Conservation (phyloP, 441 rosid species). For the Melastoma candidum region DNA sequence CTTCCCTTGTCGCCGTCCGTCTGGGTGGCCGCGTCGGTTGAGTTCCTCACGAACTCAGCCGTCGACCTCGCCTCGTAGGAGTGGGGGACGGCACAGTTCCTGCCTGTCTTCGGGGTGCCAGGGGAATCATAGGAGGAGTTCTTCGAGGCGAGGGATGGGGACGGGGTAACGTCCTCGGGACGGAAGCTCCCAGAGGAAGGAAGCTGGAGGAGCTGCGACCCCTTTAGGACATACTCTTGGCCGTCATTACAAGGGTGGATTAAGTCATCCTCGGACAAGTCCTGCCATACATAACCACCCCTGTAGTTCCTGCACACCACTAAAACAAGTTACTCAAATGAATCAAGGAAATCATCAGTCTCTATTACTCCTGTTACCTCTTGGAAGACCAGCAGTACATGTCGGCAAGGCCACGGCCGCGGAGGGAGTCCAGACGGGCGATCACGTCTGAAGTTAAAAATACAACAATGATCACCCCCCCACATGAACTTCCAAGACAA, state of each 20-base stretch:
- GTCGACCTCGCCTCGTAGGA: too few relatives aligned
- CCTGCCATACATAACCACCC: slow-evolving; percentile 19
- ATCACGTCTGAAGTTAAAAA: neutral
- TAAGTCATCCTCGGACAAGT: slow-evolving; percentile 14
- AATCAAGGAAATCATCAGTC: too few relatives aligned
- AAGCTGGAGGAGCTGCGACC: slow-evolving; percentile 11
- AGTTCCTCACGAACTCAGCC: too few relatives aligned
- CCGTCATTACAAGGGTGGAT: slow-evolving; percentile 12
- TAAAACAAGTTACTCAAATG: too few relatives aligned
- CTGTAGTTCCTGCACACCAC: slow-evolving; percentile 8
- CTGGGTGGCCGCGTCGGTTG: slow-evolving; percentile 16
- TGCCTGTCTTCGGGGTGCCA: too few relatives aligned
- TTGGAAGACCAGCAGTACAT: slow-evolving; percentile 9
- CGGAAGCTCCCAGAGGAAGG: neutral
- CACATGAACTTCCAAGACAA: too few relatives aligned
- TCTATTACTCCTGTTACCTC: neutral
- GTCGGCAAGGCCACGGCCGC: slow-evolving; percentile 1
- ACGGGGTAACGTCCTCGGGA: neutral
- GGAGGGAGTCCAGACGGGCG: slow-evolving; percentile 1
- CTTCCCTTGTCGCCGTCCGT: neutral
- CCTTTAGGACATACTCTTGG: slow-evolving; percentile 16
- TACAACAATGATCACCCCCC: too few relatives aligned
- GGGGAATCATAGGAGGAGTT: too few relatives aligned
- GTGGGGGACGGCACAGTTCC: too few relatives aligned
- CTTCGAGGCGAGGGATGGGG: neutral